Conservation (phyloP, 2,329 filamentous ascomycete genomes). For the Apiospora arundinis region DNA sequence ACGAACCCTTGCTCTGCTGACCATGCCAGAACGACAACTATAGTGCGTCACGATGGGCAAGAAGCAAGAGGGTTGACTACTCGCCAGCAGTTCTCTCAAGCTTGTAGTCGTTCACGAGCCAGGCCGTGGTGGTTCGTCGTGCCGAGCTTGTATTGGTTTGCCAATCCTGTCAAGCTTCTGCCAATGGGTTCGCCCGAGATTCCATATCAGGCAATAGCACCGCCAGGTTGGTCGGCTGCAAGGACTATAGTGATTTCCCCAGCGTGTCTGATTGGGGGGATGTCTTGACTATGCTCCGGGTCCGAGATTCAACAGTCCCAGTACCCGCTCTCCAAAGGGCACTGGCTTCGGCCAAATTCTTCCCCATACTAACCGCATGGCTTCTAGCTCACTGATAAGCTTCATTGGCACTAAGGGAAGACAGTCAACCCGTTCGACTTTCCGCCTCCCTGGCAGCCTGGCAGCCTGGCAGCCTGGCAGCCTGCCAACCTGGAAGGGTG, state of each 20-base stretch:
- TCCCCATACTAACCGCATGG: constrained; percentile 1
- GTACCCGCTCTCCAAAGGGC: background rate
- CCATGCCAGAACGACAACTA: background rate
- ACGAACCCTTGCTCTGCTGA: background rate
- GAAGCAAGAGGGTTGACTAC: background rate
- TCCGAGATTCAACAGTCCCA: background rate
- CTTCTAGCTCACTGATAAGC: constrained; percentile 5
- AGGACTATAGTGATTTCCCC: background rate
- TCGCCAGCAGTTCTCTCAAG: background rate
- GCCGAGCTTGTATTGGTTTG: background rate
- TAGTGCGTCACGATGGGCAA: background rate
- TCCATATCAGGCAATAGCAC: constrained; percentile 4
- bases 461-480: too few species aligned
- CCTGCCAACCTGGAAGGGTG: too few species aligned
- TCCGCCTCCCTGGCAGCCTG: background rate
- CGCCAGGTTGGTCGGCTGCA: background rate
- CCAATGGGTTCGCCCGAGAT: background rate
- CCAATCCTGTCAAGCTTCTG: constrained; percentile 7
- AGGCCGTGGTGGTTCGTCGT: background rate
- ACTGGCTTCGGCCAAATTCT: constrained; percentile 14
- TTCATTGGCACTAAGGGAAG: constrained; percentile 12
- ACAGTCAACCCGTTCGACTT: background rate
- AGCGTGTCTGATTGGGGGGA: background rate
- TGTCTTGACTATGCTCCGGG: background rate
- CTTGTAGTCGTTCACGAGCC: background rate